Base-by-base conservation (phyloP, 139 green algal species). In the Closterium sp. region DNA sequence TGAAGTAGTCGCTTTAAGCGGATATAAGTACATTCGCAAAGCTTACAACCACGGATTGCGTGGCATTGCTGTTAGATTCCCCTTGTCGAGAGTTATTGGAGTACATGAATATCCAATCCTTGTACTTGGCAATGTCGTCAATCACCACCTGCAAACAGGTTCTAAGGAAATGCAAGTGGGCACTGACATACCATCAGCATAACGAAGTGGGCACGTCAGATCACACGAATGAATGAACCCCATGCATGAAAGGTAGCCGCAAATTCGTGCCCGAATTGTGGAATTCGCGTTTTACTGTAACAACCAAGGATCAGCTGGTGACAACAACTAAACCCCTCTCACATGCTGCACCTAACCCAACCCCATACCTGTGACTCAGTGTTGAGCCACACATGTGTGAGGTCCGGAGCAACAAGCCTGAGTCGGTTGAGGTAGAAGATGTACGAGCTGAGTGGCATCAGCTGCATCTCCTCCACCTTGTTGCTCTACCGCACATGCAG, bases 1-100 rank as follows among this genome's bases (percentile, higher is more conserved):
- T 76, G 35, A 92, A 92, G 84, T 84, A 81, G 89, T 92, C 81
- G 6, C 34, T 38, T 31, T 92, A 21, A 10, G 76, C 25, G 16
- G 89, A 66, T n/a, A 92, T 30, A 4, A 92, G 30, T 76, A 90
- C 35, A 91, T 92, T 92, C 84, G 35, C 89, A 64, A 92, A 92
- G 23, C 34, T 64, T 32, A 90, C 88, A 19, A 31, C 66, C n/a
- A 89, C 86, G 7, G 64, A 43, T 35, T 32, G 28, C 16, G 55
- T n/a, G 43, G 55, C 12, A 9, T 89, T 8, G 0, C 0, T 55
- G 2, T 28, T 55, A 10, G 64, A 89, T 19, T 25, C 12, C 32
- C 30, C 86, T 33, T 89, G 55, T 10, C 86, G 35, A 10, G 55
- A 28, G 30, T 89, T 89, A 7, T 89, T 32, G 30, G 35, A 33